A percentile compares a stretch with the other conserved stretches of the same genome.
phyloP scores from a whole-genome alignment of 768 basidiomycete species.

The Lactifluus piperatus region DNA sequence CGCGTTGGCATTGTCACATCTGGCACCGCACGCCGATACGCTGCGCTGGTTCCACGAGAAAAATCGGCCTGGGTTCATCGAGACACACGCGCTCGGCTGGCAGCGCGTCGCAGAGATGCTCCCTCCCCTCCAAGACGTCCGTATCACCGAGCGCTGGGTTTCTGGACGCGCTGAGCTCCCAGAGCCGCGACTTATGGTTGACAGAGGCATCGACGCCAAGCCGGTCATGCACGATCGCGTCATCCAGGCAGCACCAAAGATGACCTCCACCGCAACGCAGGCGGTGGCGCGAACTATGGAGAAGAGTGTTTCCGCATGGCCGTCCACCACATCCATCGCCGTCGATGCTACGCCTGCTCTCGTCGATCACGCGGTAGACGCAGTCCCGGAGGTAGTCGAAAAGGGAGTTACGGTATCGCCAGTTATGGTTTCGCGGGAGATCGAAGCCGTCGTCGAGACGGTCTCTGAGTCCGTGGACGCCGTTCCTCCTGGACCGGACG shows the following conservation, averaged over 20 bases:
- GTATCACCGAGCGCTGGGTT: constrained; percentile 48
- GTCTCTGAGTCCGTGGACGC: constrained; percentile 16
- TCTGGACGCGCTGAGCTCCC: constrained; percentile 20
- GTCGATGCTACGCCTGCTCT: constrained; percentile 47
- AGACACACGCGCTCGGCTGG: constrained; percentile 61
- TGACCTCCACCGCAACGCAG: constrained; percentile 31
- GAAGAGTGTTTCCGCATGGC: constrained; percentile 33
- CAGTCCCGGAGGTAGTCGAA: constrained; percentile 30
- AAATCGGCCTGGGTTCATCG: constrained; percentile 60
- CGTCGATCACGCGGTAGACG: constrained; percentile 39
- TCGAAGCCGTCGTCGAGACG: constrained; percentile 12
- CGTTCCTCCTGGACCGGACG: constrained; percentile 13
- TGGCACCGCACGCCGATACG: constrained; percentile 60
- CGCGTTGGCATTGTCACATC: constrained; percentile 66
- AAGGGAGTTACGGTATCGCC: constrained; percentile 26
- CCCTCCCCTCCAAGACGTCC: constrained; percentile 63
- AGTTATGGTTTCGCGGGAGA: constrained; percentile 22
- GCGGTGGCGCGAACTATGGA: constrained; percentile 31
- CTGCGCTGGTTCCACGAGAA: constrained; percentile 75
- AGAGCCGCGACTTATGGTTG: constrained; percentile 26
- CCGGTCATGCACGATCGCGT: constrained; percentile 34
- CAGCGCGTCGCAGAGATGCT: constrained; percentile 58
- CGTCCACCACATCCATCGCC: constrained; percentile 32
- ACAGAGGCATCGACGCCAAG: constrained; percentile 47
- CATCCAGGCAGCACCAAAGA: constrained; percentile 34